Evolutionary conservation across 371 early-diverging fungal genomes (phyloP).

Genomic region (Actinomortierella wolfii): DNA sequence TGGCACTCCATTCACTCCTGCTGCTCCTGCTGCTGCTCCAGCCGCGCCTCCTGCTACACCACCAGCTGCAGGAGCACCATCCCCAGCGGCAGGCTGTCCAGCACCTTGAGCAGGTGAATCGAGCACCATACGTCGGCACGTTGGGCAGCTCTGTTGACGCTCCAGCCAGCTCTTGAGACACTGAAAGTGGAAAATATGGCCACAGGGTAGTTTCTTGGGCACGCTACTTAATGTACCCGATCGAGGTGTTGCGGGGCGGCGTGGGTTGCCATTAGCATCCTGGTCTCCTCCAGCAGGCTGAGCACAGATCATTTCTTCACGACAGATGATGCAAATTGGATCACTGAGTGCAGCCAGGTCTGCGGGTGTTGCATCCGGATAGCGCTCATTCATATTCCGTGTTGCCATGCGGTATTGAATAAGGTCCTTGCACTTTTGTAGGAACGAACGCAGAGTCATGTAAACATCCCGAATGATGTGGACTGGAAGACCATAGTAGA

Average conservation of each 20-base stretch:
- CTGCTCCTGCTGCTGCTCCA: constrained; percentile 38
- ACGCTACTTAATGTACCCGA: constrained; percentile 57
- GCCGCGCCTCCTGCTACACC: neutral
- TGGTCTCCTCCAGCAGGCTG: constrained; percentile 2
- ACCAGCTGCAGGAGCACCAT: constrained; percentile 14
- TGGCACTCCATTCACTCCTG: constrained; percentile 17
- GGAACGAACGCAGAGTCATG: constrained; percentile 87
- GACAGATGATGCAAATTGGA: constrained; percentile 93
- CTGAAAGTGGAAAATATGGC: constrained; percentile 97
- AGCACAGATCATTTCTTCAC: constrained; percentile 87
- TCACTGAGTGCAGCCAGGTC: constrained; percentile 83
- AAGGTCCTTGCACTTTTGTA: constrained; percentile 85
- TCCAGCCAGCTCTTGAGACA: constrained; percentile 99
- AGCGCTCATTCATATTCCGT: constrained; percentile 92
- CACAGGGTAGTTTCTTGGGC: constrained; percentile 95
- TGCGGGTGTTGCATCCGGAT: constrained; percentile 85
- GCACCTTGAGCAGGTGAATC: constrained; percentile 43
- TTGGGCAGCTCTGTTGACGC: constrained; percentile 98
- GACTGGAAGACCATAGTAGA: constrained; percentile 84
- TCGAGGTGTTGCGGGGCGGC: constrained; percentile 30
- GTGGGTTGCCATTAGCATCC: constrained; percentile 7
- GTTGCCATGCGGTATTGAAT: constrained; percentile 92
- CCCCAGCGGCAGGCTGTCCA: constrained; percentile 8
- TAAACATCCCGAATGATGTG: constrained; percentile 97
- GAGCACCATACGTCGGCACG: constrained; percentile 72